Base-by-base conservation (phyloP, 2,329 filamentous ascomycete species). In the Clonostachys rosea region DNA sequence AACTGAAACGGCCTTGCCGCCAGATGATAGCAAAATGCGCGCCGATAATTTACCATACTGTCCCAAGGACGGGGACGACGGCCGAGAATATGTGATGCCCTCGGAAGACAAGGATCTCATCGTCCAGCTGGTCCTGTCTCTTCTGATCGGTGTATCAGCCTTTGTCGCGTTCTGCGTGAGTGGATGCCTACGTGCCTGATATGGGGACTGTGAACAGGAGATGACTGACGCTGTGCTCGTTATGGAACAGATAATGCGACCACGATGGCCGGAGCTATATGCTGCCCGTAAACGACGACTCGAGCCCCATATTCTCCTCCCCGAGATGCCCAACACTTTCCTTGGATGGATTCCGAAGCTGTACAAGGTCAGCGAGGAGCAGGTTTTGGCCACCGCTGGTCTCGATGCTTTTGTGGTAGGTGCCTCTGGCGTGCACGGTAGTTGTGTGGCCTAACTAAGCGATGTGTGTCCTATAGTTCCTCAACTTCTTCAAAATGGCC, bases 401-500 rank as follows among this genome's bases (percentile, higher is more conserved):
- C 78, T 99, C 44, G 94, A 99, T 71, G 94, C 94, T 44, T 99
- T 89, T 69, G 94, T 96, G 54, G 86, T 89, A 69, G 56, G 79
- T 73, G 18, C 14, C 30, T 6, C 13, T 8, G 10, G 16, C 24
- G 24, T 47, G 11, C 44, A 5, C 14, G n/a, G 0, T 13, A 10
- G 24, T n/a, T 12, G 34, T 39, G 16, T 33, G 8, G 3, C 17
- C n/a, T 18, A 40, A 14, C 37, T 18, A 10, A n/a, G n/a, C n/a
- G 17, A 9, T 9, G 24, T 30, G 24, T 30, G 24, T 10, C 8
- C 24, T 30, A 18, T 24, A 70, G 79, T 96, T 99, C 62, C 76
- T 99, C 13, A 81, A 86, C 14, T 99, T 99, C 68, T 97, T 96
- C 76, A 95, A 91, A 64, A 94, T 97, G 83, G 86, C 92, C 12